Evolutionary conservation across 2,329 filamentous ascomycete species (phyloP).

Genomic region (Huntiella bhutanensis): DNA sequence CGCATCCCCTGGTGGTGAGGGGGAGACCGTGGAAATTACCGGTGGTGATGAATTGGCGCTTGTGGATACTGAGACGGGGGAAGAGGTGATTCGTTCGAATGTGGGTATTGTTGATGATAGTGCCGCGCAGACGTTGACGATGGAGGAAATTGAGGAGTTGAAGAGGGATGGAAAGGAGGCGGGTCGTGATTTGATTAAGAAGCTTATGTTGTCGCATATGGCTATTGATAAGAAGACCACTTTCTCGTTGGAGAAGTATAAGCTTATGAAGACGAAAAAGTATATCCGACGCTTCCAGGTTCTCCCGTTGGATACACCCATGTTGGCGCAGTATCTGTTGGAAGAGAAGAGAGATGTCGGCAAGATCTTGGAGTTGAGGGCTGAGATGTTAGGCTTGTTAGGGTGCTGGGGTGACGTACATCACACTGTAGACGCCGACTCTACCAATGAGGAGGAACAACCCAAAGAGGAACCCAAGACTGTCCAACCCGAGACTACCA

Average conservation of each 20-base stretch:
- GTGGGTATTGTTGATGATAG: slow-evolving; percentile 40
- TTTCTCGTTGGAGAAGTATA: slow-evolving; percentile 91
- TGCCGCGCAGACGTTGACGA: slow-evolving; percentile 56
- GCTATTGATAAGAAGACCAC: slow-evolving; percentile 84
- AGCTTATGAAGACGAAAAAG: slow-evolving; percentile 81
- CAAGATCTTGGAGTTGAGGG: slow-evolving; percentile 69
- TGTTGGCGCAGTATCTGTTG: slow-evolving; percentile 58
- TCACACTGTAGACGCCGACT: slow-evolving; percentile 25
- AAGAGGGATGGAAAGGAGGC: slow-evolving; percentile 57
- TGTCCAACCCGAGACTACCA: slow-evolving; percentile 5
- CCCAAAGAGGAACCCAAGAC: slow-evolving; percentile 12
- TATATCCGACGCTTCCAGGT: slow-evolving; percentile 78
- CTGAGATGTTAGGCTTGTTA: slow-evolving; percentile 64
- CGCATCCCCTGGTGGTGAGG: slow-evolving; percentile 25
- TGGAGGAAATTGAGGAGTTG: slow-evolving; percentile 56
- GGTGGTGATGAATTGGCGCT: slow-evolving; percentile 26
- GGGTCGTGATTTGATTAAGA: slow-evolving; percentile 80
- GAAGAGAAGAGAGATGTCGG: slow-evolving; percentile 54
- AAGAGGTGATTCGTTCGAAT: slow-evolving; percentile 34
- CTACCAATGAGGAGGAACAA: slow-evolving; percentile 19
- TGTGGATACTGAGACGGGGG: slow-evolving; percentile 22
- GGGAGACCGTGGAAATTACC: slow-evolving; percentile 20
- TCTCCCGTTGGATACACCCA: slow-evolving; percentile 61
- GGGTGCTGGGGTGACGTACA: slow-evolving; percentile 85
- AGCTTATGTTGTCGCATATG: slow-evolving; percentile 74